Evolutionary conservation across 2,329 filamentous ascomycete genomes (phyloP), one percentile per base, ranked within the genome.

Genomic region (Geosmithia morbida): DNA sequence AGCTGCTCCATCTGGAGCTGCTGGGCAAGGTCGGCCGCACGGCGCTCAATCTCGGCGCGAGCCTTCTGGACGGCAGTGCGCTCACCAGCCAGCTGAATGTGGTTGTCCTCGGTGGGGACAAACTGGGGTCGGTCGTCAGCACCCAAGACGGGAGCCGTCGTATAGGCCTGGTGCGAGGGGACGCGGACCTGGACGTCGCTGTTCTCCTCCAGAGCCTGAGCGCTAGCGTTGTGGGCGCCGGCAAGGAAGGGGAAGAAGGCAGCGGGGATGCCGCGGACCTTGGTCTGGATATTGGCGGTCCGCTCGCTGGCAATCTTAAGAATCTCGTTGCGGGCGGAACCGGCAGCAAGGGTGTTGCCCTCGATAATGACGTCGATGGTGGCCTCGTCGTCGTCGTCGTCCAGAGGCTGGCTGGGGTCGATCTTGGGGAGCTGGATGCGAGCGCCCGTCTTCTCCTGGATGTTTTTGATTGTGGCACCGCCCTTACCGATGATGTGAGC

Each of bases 211-310:
- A 95, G 71, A 39, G 75, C 74, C 53, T 77, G 72, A 48, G 87
- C 67, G 46, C 79, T 69, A 44, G 75, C 70, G 60, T 88, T 86
- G 61, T 84, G 77, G 10, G 83, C 79, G 45, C 88, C 88, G 20
- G 87, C 83, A 62, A 98, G 83, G 70, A 98, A 98, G 46, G 90
- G 90, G 66, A 92, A 98, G 65, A 92, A 94, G 61, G 95, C 88
- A 22, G 87, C 78, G 7, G 92, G 89, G 50, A 98, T 83, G 45
- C 82, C 81, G 63, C 83, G 87, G 53, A 98, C 66, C 56, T 85
- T 87, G 49, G 87, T 75, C 66, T 79, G 92, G 59, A 89, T 77
- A 55, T 83, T 90, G 48, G 87, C 83, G 47, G 85, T 81, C 51
- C 87, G 82, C 65, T 96, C 88, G 56, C 83, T 84, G 48, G 87